These are phyloP conservation scores for Leishmania tarentolae DNA, from an alignment of 208 protist species.

Conservation along the genomic window DNA sequence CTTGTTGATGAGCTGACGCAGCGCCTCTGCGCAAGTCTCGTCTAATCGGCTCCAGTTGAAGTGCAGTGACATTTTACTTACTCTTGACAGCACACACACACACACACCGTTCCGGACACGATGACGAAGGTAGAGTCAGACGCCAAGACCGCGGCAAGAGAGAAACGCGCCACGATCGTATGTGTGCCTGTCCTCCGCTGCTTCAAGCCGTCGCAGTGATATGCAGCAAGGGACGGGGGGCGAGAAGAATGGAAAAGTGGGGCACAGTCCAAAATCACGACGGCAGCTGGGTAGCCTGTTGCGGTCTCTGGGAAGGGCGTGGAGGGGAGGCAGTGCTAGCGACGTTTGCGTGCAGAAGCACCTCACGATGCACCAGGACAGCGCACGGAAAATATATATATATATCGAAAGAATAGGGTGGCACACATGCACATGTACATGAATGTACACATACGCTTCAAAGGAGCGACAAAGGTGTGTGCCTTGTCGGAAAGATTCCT, in stretches of 20 bases:
- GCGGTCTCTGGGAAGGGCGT: not conserved
- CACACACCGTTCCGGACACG: not conserved
- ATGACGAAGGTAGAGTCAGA: not conserved
- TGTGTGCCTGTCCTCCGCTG: not conserved
- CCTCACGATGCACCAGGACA: not conserved
- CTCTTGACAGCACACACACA: not conserved
- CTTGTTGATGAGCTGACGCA: slow-evolving; percentile 66
- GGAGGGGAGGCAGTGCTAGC: not conserved
- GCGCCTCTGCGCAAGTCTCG: slow-evolving; percentile 65
- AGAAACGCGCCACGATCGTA: not conserved
- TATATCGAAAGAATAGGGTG: not conserved
- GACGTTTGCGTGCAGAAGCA: not conserved
- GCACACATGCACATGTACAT: not conserved
- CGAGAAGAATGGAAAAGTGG: not conserved
- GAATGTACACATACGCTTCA: not conserved
- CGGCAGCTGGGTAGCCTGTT: not conserved
- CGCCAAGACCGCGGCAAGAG: not conserved
- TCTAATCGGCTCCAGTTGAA: slow-evolving; percentile 83
- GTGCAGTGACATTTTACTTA: slow-evolving; percentile 37
- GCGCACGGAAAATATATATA: too few species aligned
- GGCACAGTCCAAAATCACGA: not conserved
- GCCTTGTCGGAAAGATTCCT: not conserved
- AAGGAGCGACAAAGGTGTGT: not conserved
- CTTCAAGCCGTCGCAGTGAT: not conserved
- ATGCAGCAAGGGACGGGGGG: not conserved